phyloP scores from a whole-genome alignment of 192 early-diverging fungal species.

The Backusella parvicylindrica region DNA sequence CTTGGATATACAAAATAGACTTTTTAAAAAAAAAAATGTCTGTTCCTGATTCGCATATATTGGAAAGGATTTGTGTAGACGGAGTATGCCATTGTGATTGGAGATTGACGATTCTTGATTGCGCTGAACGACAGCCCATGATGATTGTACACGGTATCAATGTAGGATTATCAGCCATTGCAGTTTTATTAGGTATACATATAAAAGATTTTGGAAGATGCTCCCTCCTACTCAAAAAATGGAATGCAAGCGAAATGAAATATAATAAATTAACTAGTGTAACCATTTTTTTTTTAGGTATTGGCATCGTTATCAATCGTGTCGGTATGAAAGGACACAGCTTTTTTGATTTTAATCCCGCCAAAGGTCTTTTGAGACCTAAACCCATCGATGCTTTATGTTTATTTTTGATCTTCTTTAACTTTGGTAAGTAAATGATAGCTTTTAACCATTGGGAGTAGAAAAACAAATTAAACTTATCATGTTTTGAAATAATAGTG shows the following conservation, averaged over 20 bases:
- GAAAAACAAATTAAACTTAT: not conserved
- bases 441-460: not conserved
- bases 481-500: not conserved
- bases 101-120: slow-evolving; percentile 14
- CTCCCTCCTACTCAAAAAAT: not conserved
- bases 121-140: slow-evolving; percentile 9
- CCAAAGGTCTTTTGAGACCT: slow-evolving; percentile 20
- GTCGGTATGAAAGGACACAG: slow-evolving; percentile 21
- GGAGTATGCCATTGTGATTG: slow-evolving; percentile 20
- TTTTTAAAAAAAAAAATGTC: not conserved
- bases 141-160: slow-evolving; percentile 14
- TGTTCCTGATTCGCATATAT: slow-evolving; percentile 1
- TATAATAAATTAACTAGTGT: not conserved
- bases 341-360: slow-evolving; percentile 3
- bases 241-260: not conserved
- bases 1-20: not conserved
- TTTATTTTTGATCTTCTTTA: slow-evolving; percentile 18
- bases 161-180: slow-evolving; percentile 3
- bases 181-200: slow-evolving; percentile 11
- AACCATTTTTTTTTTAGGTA: slow-evolving; percentile 11
- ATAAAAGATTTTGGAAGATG: not conserved
- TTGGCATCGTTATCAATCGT: slow-evolving; percentile 12
- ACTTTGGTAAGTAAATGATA: slow-evolving; percentile 14
- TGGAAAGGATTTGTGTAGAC: slow-evolving; percentile 8
- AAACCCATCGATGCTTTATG: slow-evolving; percentile 24